phyloP scores from a whole-genome alignment of 2,329 filamentous ascomycete genomes.

The Fusarium poae region DNA sequence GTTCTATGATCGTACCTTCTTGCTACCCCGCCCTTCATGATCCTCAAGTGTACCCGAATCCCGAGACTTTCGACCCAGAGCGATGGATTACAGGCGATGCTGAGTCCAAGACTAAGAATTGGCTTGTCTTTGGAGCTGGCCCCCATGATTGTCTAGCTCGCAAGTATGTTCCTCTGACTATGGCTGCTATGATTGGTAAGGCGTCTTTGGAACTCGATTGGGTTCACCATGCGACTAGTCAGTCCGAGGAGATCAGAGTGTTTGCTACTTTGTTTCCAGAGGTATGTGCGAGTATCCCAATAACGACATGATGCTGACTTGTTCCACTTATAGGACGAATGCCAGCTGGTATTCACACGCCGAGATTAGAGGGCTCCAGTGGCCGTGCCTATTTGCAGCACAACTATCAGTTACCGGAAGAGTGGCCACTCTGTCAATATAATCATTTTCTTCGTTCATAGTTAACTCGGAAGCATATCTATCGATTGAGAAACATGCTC shows the following conservation, averaged over 20 bases:
- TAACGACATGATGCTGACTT: neutral
- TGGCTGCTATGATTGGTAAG: conserved; percentile 67
- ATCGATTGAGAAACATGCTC: too few species aligned
- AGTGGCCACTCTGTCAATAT: neutral
- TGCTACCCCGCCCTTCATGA: conserved; percentile 66
- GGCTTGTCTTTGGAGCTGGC: conserved; percentile 66
- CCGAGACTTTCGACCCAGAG: conserved; percentile 63
- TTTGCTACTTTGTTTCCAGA: conserved; percentile 64
- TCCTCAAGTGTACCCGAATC: conserved; percentile 61
- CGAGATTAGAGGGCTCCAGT: neutral
- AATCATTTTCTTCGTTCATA: neutral
- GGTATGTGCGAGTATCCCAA: conserved; percentile 51
- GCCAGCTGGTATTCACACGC: conserved; percentile 23
- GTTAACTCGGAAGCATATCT: neutral
- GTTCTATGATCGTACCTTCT: conserved; percentile 63
- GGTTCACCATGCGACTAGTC: conserved; percentile 62
- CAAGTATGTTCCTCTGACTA: conserved; percentile 63
- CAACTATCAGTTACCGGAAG: fast-evolving
- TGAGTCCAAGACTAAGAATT: conserved; percentile 64
- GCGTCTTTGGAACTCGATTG: conserved; percentile 64
- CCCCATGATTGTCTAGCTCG: conserved; percentile 64
- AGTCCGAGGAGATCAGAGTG: conserved; percentile 64
- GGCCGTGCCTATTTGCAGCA: neutral
- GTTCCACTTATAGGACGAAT: conserved; percentile 14
- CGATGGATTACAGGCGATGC: conserved; percentile 66